These are phyloP conservation scores for Lactarius pseudohatsudake DNA, from an alignment of 768 basidiomycete genomes.

Conservation along the genomic window DNA sequence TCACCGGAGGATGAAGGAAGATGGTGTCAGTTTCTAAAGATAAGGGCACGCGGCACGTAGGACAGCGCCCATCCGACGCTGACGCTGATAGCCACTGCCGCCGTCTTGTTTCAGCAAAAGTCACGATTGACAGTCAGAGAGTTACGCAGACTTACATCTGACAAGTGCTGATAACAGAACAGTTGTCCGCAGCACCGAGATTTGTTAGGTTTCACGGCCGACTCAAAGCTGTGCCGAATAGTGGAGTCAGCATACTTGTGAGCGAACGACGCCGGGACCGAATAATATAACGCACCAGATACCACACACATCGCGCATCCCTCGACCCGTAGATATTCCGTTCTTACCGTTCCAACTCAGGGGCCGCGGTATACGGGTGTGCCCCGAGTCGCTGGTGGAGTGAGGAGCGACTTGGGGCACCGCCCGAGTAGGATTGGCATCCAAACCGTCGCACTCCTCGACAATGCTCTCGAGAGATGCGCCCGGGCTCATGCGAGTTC, in stretches of 20 bases:
- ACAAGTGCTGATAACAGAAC: constrained; percentile 30
- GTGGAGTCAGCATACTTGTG: constrained; percentile 1
- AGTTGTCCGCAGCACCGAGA: constrained; percentile 29
- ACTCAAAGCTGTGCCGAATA: constrained; percentile 28
- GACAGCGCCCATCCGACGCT: constrained; percentile 29
- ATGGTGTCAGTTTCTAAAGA: constrained; percentile 28
- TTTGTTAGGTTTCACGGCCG: constrained; percentile 29
- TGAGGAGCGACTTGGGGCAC: constrained; percentile 1
- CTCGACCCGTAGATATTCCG: constrained; percentile 20
- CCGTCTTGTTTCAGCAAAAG: not conserved
- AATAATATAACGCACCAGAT: constrained; percentile 27
- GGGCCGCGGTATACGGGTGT: constrained; percentile 3
- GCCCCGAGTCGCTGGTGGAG: constrained; percentile 5
- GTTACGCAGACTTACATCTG: constrained; percentile 25
- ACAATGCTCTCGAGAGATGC: constrained; percentile 29
- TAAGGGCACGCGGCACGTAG: constrained; percentile 28
- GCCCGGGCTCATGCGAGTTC: constrained; percentile 20
- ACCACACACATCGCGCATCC: constrained; percentile 28
- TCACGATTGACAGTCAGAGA: not conserved
- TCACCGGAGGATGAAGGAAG: constrained; percentile 25
- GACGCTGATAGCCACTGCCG: constrained; percentile 25
- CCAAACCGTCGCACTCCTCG: constrained; percentile 22
- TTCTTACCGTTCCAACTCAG: constrained; percentile 28
- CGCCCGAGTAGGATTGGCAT: not conserved
- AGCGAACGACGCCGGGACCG: not conserved